Percentiles rank a stretch among this genome's conserved stretches.
phyloP scores from a whole-genome alignment of 2,329 filamentous ascomycete species.

The Ustulina deusta region DNA sequence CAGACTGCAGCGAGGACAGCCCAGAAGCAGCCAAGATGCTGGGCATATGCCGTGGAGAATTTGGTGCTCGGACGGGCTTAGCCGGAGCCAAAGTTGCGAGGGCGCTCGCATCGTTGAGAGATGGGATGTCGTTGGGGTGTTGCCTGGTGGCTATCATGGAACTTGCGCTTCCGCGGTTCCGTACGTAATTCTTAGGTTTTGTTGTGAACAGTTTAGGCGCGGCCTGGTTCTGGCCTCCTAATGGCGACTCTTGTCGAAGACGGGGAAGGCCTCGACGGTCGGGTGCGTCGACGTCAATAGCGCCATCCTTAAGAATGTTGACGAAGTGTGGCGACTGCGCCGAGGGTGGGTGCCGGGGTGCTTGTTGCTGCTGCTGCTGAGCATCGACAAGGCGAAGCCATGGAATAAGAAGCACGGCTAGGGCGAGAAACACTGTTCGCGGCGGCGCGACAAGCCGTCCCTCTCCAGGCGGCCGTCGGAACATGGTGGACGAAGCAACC shows the following conservation, averaged over 20 bases:
- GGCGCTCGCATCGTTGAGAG: conserved; percentile 85
- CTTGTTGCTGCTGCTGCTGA: conserved; percentile 67
- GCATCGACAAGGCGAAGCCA: conserved; percentile 62
- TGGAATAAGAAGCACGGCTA: conserved; percentile 63
- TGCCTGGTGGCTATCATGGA: conserved; percentile 41
- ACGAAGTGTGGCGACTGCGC: conserved; percentile 45
- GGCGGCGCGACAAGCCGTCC: conserved; percentile 59
- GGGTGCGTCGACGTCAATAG: conserved; percentile 39
- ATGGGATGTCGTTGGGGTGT: conserved; percentile 38
- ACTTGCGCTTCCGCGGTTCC: conserved; percentile 42
- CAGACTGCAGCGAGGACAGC: conserved; percentile 85
- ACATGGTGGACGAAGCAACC: conserved; percentile 59
- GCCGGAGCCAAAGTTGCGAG: conserved; percentile 98
- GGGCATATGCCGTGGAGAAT: conserved; percentile 74
- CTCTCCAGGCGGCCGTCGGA: conserved; percentile 69
- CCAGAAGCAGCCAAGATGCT: conserved; percentile 67
- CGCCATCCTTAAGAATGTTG: conserved; percentile 44
- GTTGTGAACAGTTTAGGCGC: conserved; percentile 46
- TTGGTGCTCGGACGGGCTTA: conserved; percentile 93
- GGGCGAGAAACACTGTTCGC: conserved; percentile 58
- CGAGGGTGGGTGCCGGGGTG: conserved; percentile 43
- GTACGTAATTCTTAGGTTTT: conserved; percentile 33
- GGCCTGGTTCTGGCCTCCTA: conserved; percentile 40
- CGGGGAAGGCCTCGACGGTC: conserved; percentile 40
- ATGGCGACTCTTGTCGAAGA: conserved; percentile 42